Evolutionary conservation across 345 rosid genomes (phyloP).

Genomic region (Melaleuca quinquenervia): DNA sequence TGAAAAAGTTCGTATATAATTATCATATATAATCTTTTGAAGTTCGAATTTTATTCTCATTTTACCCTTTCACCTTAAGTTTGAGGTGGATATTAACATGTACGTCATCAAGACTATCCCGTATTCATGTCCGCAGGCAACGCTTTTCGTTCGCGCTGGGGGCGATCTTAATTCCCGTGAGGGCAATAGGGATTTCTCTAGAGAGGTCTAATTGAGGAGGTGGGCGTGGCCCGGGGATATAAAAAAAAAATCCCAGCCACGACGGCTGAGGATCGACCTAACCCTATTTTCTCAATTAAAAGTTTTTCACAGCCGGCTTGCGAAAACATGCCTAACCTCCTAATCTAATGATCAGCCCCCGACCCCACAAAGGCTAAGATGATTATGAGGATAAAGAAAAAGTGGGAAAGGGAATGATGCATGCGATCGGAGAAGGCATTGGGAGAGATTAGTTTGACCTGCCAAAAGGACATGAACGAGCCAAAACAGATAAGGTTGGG

Average conservation of each 20-base stretch:
- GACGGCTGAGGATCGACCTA: no score
- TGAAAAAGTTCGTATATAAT: no score
- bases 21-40: no score
- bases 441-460: neutral
- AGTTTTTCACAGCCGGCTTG: no score
- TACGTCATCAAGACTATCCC: neutral
- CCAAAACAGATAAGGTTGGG: neutral
- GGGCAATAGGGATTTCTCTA: rapidly evolving
- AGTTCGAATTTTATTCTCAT: no score
- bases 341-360: neutral
- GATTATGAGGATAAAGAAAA: neutral
- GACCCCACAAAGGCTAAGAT: neutral
- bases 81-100: no score
- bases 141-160: neutral
- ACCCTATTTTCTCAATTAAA: no score
- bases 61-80: no score
- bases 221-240: neutral
- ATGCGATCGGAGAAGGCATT: neutral
- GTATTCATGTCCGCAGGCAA: neutral
- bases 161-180: neutral
- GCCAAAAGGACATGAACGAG: neutral
- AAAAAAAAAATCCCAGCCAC: neutral
- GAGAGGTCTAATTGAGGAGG: neutral
- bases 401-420: neutral
- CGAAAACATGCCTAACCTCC: neutral